Conservation (phyloP, 768 basidiomycete species). For the Epithele typhae region DNA sequence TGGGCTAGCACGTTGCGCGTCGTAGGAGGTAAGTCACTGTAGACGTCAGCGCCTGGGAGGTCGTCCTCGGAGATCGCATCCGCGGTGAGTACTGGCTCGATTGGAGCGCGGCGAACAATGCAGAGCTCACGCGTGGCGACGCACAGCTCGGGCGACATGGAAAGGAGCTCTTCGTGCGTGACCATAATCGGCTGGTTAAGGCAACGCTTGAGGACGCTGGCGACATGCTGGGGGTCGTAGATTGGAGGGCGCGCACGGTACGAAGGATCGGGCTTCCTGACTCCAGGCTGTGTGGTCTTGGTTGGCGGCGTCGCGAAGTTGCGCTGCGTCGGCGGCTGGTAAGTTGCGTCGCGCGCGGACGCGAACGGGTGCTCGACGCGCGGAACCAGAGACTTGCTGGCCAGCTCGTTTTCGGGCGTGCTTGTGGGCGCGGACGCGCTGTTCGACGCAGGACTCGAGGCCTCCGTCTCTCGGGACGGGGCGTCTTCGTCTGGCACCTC, state of each 20-base stretch:
- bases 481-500: conserved; percentile 1
- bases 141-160: conserved; percentile 2
- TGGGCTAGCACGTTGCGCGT: too few relatives aligned
- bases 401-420: too few relatives aligned
- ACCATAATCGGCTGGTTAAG: background rate
- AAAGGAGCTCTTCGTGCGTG: conserved; percentile 1
- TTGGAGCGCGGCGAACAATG: too few relatives aligned
- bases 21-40: too few relatives aligned
- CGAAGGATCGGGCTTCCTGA: conserved; percentile 2
- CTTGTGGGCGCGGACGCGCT: background rate
- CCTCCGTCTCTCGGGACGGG: background rate
- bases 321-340: conserved; percentile 4
- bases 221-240: conserved; percentile 3
- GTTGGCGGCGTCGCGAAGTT: conserved; percentile 13
- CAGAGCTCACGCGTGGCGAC: too few relatives aligned
- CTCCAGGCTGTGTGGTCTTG: background rate
- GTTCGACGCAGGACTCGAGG: background rate
- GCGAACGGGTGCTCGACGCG: conserved; percentile 7
- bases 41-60: too few relatives aligned
- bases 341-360: conserved; percentile 4
- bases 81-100: too few relatives aligned
- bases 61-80: too few relatives aligned
- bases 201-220: conserved; percentile 4
- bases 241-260: conserved; percentile 2
- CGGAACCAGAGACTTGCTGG: too few relatives aligned